Evolutionary conservation across 1,139 yeast genomes (phyloP).

Genomic region (Arxiozyma slooffiae): DNA sequence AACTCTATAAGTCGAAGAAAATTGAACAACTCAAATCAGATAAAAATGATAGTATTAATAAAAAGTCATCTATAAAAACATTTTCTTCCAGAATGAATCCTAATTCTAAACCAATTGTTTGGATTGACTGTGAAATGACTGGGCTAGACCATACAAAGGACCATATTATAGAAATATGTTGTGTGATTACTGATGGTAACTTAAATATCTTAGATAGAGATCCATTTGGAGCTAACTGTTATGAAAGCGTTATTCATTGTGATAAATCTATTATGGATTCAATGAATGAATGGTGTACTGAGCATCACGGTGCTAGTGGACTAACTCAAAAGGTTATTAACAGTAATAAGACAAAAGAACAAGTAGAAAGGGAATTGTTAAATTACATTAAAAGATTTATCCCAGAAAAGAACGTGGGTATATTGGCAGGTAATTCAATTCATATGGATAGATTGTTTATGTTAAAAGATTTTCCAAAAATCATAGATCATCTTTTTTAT

Average conservation of each 20-base stretch:
- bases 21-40: not conserved
- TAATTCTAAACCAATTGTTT: slow-evolving; percentile 42
- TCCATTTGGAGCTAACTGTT: slow-evolving; percentile 37
- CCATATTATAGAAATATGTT: slow-evolving; percentile 83
- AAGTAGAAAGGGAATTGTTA: slow-evolving; percentile 57
- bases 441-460: slow-evolving; percentile 88
- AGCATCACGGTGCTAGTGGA: slow-evolving; percentile 74
- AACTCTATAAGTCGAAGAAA: not conserved
- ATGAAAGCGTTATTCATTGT: slow-evolving; percentile 71
- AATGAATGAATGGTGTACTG: slow-evolving; percentile 82
- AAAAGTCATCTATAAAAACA: slow-evolving; percentile 3
- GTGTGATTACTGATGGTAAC: slow-evolving; percentile 76
- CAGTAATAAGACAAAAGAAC: slow-evolving; percentile 43
- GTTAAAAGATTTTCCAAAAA: slow-evolving; percentile 71
- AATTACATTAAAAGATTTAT: slow-evolving; percentile 50
- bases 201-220: slow-evolving; percentile 54
- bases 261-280: slow-evolving; percentile 52
- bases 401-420: slow-evolving; percentile 45
- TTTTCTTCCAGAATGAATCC: not conserved
- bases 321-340: slow-evolving; percentile 58
- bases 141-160: slow-evolving; percentile 70
- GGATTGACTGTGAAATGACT: slow-evolving; percentile 94
- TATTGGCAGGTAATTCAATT: slow-evolving; percentile 84
- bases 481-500: slow-evolving; percentile 65
- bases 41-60: not conserved